Evolutionary conservation across 305 asterid genomes (phyloP).

Genomic region (Stenogyne calaminthoides): DNA sequence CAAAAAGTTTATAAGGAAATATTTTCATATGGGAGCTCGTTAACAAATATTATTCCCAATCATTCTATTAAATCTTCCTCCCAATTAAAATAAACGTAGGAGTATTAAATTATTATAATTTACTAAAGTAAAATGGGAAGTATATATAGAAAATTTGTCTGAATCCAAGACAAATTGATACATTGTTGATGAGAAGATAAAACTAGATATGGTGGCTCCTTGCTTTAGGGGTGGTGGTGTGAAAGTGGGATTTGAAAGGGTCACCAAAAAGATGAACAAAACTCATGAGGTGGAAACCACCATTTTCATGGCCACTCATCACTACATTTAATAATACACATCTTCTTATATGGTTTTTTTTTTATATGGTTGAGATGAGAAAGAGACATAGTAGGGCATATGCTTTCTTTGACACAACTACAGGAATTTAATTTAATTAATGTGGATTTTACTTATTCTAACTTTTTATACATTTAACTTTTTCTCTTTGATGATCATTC

Average conservation of each 20-base stretch:
- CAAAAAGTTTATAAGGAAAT: no score
- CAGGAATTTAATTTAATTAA: background rate
- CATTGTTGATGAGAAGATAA: conserved; percentile 15
- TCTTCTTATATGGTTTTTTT: background rate
- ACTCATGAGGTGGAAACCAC: conserved; percentile 35
- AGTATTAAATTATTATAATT: background rate
- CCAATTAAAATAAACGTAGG: background rate
- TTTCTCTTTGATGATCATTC: no score
- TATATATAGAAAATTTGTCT: background rate
- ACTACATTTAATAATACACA: no score
- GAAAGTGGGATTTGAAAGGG: conserved; percentile 33
- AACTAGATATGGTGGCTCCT: conserved; percentile 28
- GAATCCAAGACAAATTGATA: conserved; percentile 11
- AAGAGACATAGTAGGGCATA: conserved; percentile 8
- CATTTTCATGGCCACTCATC: conserved; percentile 33
- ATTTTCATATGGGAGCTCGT: no score
- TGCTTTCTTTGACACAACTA: conserved; percentile 1
- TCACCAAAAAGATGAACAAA: conserved; percentile 29
- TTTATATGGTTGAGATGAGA: no score
- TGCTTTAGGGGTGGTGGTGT: conserved; percentile 31
- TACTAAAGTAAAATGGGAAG: background rate
- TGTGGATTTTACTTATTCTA: background rate
- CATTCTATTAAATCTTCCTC: background rate
- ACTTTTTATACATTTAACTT: no score
- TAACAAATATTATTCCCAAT: background rate